These are phyloP conservation scores for Rhododendron mucronatum DNA, from an alignment of 148 eudicot genomes.

Conservation along the genomic window DNA sequence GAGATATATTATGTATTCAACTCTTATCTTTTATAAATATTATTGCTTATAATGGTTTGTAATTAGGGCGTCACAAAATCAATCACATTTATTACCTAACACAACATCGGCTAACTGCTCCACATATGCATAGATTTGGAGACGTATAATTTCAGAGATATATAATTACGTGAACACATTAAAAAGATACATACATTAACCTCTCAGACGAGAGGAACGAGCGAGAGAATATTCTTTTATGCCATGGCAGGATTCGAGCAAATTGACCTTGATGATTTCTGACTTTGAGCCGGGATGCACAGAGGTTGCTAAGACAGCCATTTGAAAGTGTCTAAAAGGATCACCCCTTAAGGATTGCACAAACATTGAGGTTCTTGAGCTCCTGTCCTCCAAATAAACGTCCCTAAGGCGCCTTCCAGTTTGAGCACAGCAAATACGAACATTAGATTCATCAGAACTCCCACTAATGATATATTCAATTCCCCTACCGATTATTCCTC, in stretches of 20 bases:
- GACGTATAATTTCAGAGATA: background rate
- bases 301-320: constrained; percentile 66
- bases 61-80: too few species aligned
- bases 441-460: too few species aligned
- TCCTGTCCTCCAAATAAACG: constrained; percentile 55
- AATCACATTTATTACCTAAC: too few species aligned
- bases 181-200: constrained; percentile 16
- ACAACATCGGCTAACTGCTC: too few species aligned
- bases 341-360: constrained; percentile 79
- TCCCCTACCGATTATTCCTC: too few species aligned
- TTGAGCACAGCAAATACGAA: too few species aligned
- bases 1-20: too few species aligned
- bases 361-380: constrained; percentile 40
- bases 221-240: constrained; percentile 17
- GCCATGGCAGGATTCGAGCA: constrained; percentile 40
- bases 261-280: constrained; percentile 71
- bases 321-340: constrained; percentile 61
- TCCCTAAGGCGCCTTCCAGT: constrained; percentile 63
- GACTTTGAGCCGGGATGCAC: constrained; percentile 54
- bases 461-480: too few species aligned
- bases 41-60: too few species aligned
- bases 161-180: background rate
- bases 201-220: constrained; percentile 35
- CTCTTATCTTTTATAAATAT: too few species aligned
- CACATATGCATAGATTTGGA: background rate